These are phyloP conservation scores for Isabelozyma rhagii DNA, from an alignment of 805 yeast species.

Conservation along the genomic window DNA sequence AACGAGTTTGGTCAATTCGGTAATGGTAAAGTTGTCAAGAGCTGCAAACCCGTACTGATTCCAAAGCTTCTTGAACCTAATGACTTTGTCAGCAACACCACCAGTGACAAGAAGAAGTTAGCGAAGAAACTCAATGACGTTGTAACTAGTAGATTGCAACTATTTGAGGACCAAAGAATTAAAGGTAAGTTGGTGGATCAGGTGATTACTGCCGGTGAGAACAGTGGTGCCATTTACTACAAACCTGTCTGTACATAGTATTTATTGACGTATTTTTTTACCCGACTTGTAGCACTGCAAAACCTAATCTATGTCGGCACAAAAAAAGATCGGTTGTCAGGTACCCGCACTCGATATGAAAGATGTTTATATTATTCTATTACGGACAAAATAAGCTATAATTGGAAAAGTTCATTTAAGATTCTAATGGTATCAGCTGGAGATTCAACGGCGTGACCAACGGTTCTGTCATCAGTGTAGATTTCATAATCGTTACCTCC, in stretches of 20 bases:
- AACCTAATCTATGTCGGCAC: too few species aligned
- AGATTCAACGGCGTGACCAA: conserved; percentile 87
- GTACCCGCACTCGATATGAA: neutral
- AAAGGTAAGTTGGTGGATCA: conserved; percentile 44
- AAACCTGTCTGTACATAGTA: conserved; percentile 16
- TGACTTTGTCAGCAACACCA: conserved; percentile 17
- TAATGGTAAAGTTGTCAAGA: conserved; percentile 67
- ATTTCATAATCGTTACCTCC: conserved; percentile 99
- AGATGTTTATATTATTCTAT: neutral
- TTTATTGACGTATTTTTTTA: neutral
- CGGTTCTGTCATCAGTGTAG: conserved; percentile 85
- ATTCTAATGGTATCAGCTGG: conserved; percentile 88
- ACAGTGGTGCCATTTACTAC: conserved; percentile 63
- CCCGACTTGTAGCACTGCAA: neutral
- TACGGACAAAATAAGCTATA: conserved; percentile 20
- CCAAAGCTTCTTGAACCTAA: conserved; percentile 61
- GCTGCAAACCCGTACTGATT: conserved; percentile 49
- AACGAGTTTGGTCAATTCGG: conserved; percentile 84
- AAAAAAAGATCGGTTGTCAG: neutral
- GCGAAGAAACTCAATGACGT: conserved; percentile 29
- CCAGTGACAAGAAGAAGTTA: conserved; percentile 17
- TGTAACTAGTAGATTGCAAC: conserved; percentile 44
- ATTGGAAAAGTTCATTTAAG: conserved; percentile 76
- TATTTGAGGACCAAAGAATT: conserved; percentile 25
- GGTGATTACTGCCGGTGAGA: conserved; percentile 59